Percentiles rank a stretch among this genome's conserved stretches.
Conservation (phyloP, 208 protist species). For the Leishmania mexicana region DNA sequence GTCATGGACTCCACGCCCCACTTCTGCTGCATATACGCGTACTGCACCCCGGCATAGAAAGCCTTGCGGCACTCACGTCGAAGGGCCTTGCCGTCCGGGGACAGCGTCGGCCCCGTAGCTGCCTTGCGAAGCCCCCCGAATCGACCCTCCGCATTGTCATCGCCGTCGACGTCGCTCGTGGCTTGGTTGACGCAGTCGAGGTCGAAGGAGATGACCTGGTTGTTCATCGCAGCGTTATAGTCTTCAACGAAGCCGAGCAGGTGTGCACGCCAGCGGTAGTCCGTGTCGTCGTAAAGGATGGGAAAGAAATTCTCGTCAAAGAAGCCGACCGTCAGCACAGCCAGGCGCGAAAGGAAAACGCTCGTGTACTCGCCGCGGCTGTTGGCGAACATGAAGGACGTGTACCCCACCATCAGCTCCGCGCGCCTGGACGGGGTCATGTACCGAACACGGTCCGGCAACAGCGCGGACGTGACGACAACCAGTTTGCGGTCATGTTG, state of each 20-base stretch:
- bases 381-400: conserved; percentile 34
- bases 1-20: conserved; percentile 15
- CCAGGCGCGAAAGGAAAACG: conserved; percentile 45
- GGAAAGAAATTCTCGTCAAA: conserved; percentile 68
- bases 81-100: conserved; percentile 8
- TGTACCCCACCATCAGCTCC: conserved; percentile 3
- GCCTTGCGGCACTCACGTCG: conserved; percentile 19
- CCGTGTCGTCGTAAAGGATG: conserved; percentile 46
- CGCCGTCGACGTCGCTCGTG: not conserved
- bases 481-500: conserved; percentile 11
- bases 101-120: conserved; percentile 1
- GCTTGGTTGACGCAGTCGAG: conserved; percentile 13
- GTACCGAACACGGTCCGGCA: conserved; percentile 53
- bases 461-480: conserved; percentile 43
- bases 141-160: not conserved
- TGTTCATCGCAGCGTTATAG: not conserved
- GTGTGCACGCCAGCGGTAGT: conserved; percentile 38
- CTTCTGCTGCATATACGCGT: conserved; percentile 25
- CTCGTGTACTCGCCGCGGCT: conserved; percentile 15
- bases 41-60: conserved; percentile 21
- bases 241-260: conserved; percentile 38
- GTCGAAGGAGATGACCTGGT: conserved; percentile 27
- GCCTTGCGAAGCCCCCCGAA: no score
- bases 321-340: conserved; percentile 45
- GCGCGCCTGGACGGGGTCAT: conserved; percentile 7